Percentiles rank a stretch among this genome's conserved stretches.
Evolutionary conservation across 176 grass and related monocot species (phyloP).

Genomic region (Oryza glumipatula): DNA sequence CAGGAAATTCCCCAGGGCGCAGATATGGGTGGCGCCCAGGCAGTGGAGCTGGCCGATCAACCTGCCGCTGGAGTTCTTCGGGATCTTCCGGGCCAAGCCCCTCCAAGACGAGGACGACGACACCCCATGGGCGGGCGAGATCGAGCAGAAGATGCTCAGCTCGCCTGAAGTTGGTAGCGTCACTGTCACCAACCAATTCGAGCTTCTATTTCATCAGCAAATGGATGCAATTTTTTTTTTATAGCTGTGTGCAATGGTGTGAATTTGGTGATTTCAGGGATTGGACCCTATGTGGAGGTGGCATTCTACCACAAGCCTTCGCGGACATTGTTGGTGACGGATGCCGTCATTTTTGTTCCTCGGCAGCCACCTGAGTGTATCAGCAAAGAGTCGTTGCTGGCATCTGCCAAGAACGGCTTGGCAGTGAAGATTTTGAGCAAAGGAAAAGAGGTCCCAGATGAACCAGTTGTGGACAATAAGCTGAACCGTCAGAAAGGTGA

Average conservation of each 20-base stretch:
- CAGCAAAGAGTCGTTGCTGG: slow-evolving; percentile 78
- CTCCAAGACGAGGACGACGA: slow-evolving; percentile 72
- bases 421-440: slow-evolving; percentile 94
- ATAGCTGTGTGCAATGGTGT: neutral
- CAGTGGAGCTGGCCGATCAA: slow-evolving; percentile 99
- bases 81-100: slow-evolving; percentile 79
- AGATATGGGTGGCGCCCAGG: slow-evolving; percentile 88
- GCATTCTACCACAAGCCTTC: slow-evolving; percentile 90
- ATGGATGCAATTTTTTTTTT: neutral
- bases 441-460: slow-evolving; percentile 85
- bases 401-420: slow-evolving; percentile 87
- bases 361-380: slow-evolving; percentile 85
- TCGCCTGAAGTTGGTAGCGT: slow-evolving; percentile 92
- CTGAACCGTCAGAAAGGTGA: slow-evolving; percentile 82
- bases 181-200: neutral
- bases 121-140: slow-evolving; percentile 85
- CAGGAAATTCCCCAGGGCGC: slow-evolving; percentile 86
- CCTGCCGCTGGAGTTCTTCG: slow-evolving; percentile 94
- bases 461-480: slow-evolving; percentile 77
- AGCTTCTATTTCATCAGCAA: neutral
- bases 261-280: slow-evolving; percentile 60
- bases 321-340: slow-evolving; percentile 80
- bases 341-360: slow-evolving; percentile 92
- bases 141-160: slow-evolving; percentile 95
- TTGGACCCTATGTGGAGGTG: slow-evolving; percentile 91